These are phyloP conservation scores for Hippophae rhamnoides DNA, from an alignment of 306 rosid genomes.

Conservation along the genomic window DNA sequence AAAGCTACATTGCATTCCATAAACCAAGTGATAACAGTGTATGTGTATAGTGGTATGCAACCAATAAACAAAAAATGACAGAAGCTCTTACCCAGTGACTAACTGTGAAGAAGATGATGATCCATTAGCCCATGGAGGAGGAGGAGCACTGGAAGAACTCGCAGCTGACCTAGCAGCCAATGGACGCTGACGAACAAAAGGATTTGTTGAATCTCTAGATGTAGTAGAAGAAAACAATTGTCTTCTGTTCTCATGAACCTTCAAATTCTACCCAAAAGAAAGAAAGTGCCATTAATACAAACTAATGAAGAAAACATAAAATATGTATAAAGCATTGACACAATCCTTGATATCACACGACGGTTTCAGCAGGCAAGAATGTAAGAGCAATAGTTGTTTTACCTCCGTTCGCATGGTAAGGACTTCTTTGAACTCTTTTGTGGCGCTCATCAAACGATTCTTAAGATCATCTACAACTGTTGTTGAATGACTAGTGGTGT, in stretches of 20 bases:
- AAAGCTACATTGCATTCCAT: background rate
- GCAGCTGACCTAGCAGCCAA: slow-evolving; percentile 66
- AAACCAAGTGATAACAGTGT: background rate
- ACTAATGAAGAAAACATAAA: background rate
- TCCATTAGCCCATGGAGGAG: slow-evolving; percentile 83
- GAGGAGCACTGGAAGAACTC: slow-evolving; percentile 59
- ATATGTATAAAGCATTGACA: background rate
- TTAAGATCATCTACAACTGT: slow-evolving; percentile 90
- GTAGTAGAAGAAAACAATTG: slow-evolving; percentile 70
- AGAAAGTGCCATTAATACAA: slow-evolving; percentile 11
- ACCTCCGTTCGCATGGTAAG: slow-evolving; percentile 97
- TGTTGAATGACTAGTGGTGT: slow-evolving; percentile 79
- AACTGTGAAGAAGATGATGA: slow-evolving; percentile 52
- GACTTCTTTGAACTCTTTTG: slow-evolving; percentile 93
- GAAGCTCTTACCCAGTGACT: slow-evolving; percentile 47
- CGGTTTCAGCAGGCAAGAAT: slow-evolving; percentile 3
- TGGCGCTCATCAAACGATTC: slow-evolving; percentile 80
- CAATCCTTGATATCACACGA: background rate
- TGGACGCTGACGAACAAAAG: slow-evolving; percentile 92
- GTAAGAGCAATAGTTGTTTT: slow-evolving; percentile 7
- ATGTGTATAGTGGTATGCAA: background rate
- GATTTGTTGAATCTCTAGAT: slow-evolving; percentile 79
- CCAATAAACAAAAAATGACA: slow-evolving; percentile 8
- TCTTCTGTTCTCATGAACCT: slow-evolving; percentile 85
- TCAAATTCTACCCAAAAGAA: slow-evolving; percentile 61